Conservation (phyloP, 192 early-diverging fungal species). For the Chytriomyces hyalinus region DNA sequence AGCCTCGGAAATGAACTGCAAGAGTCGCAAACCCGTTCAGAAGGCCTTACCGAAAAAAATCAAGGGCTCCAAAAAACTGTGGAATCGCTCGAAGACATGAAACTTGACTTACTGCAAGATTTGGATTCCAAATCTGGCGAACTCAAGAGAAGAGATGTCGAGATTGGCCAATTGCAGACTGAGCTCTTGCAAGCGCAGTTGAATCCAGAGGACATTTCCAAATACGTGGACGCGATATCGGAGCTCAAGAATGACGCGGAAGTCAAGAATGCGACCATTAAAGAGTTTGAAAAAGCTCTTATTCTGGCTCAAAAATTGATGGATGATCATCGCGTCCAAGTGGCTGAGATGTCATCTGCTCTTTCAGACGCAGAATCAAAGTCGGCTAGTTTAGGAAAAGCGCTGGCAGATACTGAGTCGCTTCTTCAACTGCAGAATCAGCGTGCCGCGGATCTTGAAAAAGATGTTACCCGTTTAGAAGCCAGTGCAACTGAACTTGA, state of each 20-base stretch:
- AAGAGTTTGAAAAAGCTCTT: constrained; percentile 25
- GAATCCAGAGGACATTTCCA: too few relatives aligned
- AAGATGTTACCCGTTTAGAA: not conserved
- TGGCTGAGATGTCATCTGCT: not conserved
- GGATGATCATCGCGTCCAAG: constrained; percentile 18
- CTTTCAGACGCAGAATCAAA: not conserved
- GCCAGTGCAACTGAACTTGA: not conserved
- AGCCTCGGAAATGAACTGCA: not conserved
- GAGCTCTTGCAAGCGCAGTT: too few relatives aligned
- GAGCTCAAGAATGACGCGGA: not conserved
- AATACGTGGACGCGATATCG: too few relatives aligned
- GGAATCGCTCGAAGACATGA: constrained; percentile 23
- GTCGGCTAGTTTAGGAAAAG: too few relatives aligned
- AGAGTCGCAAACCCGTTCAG: too few relatives aligned
- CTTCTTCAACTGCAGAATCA: not conserved
- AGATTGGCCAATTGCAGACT: too few relatives aligned
- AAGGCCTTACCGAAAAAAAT: not conserved
- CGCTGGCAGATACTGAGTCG: not conserved
- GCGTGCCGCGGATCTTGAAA: not conserved
- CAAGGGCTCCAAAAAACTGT: not conserved
- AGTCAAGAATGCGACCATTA: constrained; percentile 11
- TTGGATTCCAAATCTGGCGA: not conserved
- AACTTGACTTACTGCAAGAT: constrained; percentile 11
- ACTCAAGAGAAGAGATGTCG: not conserved
- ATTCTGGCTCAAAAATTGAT: constrained; percentile 24